Base-by-base conservation (phyloP, 257 asterid genomes). In the Salvia hispanica region DNA sequence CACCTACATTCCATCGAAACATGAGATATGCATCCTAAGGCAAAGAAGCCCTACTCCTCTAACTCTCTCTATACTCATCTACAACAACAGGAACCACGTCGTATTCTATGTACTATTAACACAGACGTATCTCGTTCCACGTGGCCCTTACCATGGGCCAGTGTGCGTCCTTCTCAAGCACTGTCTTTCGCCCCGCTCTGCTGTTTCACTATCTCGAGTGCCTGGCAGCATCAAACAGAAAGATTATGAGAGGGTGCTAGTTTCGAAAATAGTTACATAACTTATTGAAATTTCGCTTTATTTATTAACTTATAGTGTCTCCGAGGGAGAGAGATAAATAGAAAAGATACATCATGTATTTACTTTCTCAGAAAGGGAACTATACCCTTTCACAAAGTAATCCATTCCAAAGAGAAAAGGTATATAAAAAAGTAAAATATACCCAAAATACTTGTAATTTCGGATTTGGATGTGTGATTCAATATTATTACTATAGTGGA, bases 101-200 rank as follows among this genome's bases (percentile, higher is more conserved):
- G 3, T 8, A 9, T 60, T 31, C 70, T n/a, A 62, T 64, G 71
- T 9, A 54, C 55, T 79, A 82, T 74, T 64, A 74, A 76, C 80
- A 71, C 42, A 9, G 52, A 18, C 14, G 37, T 16, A 13, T 16
- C 28, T 16, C 56, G 34, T 66, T 66, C 69, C 33, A 66, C 36
- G 50, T 69, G 15, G 52, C 58, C 11, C 40, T 83, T 74, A 92
- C 97, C 92, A 92, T 10, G 91, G 89, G 58, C 99, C 86, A 4
- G 96, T 88, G 79, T 82, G 93, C 42, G 96, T 94, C 73, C 99
- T 88, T 71, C 97, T 91, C 80, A 91, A 77, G 77, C 95, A 77
- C 64, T 80, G 87, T 50, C 81, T 83, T 91, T 94, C 3, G 15
- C 58, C 57, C 88, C 90, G 3, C 39, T 76, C 58, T 79, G 86